Base-by-base conservation (phyloP, 1,284 basidiomycete genomes). In the Papiliotrema terrestris region DNA sequence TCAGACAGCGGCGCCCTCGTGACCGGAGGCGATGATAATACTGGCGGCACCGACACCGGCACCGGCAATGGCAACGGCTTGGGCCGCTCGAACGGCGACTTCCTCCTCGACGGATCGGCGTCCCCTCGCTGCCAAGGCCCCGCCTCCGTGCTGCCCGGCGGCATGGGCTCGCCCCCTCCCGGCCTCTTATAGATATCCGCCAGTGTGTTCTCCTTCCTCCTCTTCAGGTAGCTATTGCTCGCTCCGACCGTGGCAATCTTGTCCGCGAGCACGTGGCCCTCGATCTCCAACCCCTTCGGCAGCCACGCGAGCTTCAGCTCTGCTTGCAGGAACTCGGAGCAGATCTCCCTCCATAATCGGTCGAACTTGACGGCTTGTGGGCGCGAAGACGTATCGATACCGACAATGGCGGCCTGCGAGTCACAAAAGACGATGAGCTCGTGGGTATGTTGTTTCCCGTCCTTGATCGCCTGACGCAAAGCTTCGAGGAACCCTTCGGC, bases 91-190 rank as follows among this genome's bases (percentile, higher is more conserved):
- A 69, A 73, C 0, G 67, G 65, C 15, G 61, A 36, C 46, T 73
- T 72, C 45, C 57, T 62, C 29, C 61, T 58, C 1, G 66, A 65
- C 4, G 72, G 73, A 43, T 75, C 72, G 9, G 73, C 66, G 48
- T 74, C 70, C 6, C 73, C 73, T n/a, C 63, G 57, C 56, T 75
- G 73, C 73, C 73, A 75, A 2, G 68, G 55, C 2, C 73, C 73
- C 32, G 65, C 54, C 36, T 67, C 63, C 0, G 65, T 58, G 55
- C 73, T 74, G 1, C 61, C 70, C 3, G 65, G 56, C 0, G 66
- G 66, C 0, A 60, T 59, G 3, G 68, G 58, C 1, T 75, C 73
- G 11, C 71, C 66, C 9, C 66, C 66, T 8, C 69, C 71, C 0
- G 62, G 60, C 14, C 68, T 56, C 20, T 57, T 53, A 52, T 72